Base-by-base conservation (phyloP, 495 filamentous ascomycete species). In the Penicillium waksmanii region DNA sequence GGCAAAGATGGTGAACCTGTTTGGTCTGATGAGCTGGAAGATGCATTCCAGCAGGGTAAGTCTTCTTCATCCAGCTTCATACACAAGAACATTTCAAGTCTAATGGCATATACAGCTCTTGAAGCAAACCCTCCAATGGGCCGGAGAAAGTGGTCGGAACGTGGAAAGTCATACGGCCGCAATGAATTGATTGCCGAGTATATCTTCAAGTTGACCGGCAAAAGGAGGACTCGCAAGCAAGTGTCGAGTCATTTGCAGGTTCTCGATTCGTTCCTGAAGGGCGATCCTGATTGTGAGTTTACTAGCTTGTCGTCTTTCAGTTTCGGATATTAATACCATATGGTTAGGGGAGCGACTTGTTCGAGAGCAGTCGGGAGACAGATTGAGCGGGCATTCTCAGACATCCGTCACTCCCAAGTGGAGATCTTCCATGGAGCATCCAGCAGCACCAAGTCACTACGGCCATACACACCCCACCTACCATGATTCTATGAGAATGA, bases 231-330 rank as follows among this genome's bases (percentile, higher is more conserved):
- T 40, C 80, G 95, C 53, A 98, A 98, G 73, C 91, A 96, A 71
- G 90, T 98, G 9, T 97, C 94, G 0, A 97, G 93, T 64, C 95
- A 98, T 72, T 90, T 98, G 58, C 95, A 98, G 77, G 94, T 97
- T n/a, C 75, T 98, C 46, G 97, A 96, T 76, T 85, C 85, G 12
- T 90, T 93, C 66, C 79, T 94, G 60, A 79, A 81, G 55, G 78
- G 83, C 21, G 83, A 89, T 64, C 84, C 80, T 36, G 80, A 80
- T 63, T 78, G 75, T 78, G 63, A 73, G 75, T 66, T 48, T 12
- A 31, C 21, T 18, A 19, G 42, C n/a, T 19, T 19, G 42, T 7
- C 17, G 8, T 44, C 42, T 44, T 18, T 10, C 17, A 4, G n/a
- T 0, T 9, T 9, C 2, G 15, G 4, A 9, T 44, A 44, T n/a